Percentiles rank a stretch among this genome's conserved stretches.
Evolutionary conservation across 805 yeast genomes (phyloP).

Genomic region (Starmerella ratchasimensis): DNA sequence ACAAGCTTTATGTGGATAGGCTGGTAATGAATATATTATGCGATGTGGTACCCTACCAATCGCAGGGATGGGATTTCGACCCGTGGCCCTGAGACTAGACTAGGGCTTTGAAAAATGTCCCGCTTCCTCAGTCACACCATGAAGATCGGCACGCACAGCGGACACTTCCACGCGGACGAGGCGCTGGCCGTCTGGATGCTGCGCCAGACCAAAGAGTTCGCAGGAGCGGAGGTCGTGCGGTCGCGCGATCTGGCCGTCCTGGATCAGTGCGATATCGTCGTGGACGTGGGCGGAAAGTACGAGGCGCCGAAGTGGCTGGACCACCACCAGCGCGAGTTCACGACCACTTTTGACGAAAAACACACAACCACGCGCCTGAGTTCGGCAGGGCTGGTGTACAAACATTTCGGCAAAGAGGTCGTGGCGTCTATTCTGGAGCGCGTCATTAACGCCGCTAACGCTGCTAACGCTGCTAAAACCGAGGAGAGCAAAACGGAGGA

Average conservation of each 20-base stretch:
- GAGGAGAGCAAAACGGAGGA: no score
- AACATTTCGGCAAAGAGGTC: slow-evolving; percentile 35
- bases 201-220: slow-evolving; percentile 52
- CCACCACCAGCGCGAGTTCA: slow-evolving; percentile 91
- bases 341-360: slow-evolving; percentile 48
- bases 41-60: no score
- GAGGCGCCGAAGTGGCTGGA: slow-evolving; percentile 79
- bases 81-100: no score
- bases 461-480: background rate
- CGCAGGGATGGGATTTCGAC: no score
- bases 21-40: no score
- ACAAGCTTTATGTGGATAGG: no score
- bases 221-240: slow-evolving; percentile 57
- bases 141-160: slow-evolving; percentile 63
- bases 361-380: slow-evolving; percentile 64
- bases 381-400: slow-evolving; percentile 87
- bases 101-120: no score
- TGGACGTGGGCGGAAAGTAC: slow-evolving; percentile 88
- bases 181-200: slow-evolving; percentile 84
- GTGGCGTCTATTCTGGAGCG: slow-evolving; percentile 28
- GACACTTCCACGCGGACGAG: slow-evolving; percentile 95
- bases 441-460: background rate
- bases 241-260: slow-evolving; percentile 72
- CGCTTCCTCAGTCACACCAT: no score
- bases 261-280: slow-evolving; percentile 81